Base-by-base conservation (phyloP, 192 early-diverging fungal species). In the Irineochytrium annulatum region DNA sequence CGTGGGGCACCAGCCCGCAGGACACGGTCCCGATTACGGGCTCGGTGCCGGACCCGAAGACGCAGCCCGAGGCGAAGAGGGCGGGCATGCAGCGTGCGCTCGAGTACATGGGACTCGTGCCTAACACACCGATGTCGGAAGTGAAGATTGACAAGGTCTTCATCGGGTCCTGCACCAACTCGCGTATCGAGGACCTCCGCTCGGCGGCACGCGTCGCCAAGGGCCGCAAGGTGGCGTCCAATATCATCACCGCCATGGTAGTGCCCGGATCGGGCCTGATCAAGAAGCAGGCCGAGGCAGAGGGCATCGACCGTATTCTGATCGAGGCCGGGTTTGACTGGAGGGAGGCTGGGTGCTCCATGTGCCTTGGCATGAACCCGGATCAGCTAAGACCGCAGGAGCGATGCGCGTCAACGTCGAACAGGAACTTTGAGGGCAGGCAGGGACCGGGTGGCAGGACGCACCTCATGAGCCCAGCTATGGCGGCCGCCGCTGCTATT, bases 311-410 rank as follows among this genome's bases (percentile, higher is more conserved):
- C 62, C 65, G 74, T 64, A 74, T 87, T 41, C 86, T 87, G 63
- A 84, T 58, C 35, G 80, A 84, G 29, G 86, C 86, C 53, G 83
- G 83, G 8, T 87, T 86, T 62, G 86, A 87, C 63, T 87, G 83
- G 83, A 74, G 81, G 53, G 84, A 84, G 52, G 84, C 82, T 46
- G 84, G 84, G 30, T 86, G 84, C 65, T 84, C 81, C 44, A 86
- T 86, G 84, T 86, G 84, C 70, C 69, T 87, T 6, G 86, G 86
- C 43, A 87, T 87, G 86, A 87, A 87, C 65, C 81, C 81, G 24
- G 86, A 87, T 68, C 83, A 86, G 57, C 77, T 87, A 13, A 77
- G 77, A 45, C 82, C 86, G 34, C 64, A 72, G 24, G 86, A 87
- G 60, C 75, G 86, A 30, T 87, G 86, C 67, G 86, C 86, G 13